Conservation (phyloP, 2,329 filamentous ascomycete genomes). For the Neocatenulostroma microsporum region DNA sequence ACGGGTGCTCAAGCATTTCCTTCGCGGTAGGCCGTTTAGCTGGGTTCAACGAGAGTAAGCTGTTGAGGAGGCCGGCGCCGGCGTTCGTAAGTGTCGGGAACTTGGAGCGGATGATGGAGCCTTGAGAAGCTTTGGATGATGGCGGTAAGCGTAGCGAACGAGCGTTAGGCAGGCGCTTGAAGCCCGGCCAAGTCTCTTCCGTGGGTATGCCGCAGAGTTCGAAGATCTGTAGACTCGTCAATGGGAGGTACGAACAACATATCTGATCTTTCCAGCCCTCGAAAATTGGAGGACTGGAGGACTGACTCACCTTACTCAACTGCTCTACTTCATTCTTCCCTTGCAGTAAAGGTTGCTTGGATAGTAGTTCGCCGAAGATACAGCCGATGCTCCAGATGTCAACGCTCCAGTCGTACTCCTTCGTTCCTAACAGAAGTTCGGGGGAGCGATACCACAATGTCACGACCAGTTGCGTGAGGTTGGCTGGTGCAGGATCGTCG, state of each 20-base stretch:
- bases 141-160: conserved; percentile 60
- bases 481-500: conserved; percentile 62
- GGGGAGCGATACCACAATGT: conserved; percentile 95
- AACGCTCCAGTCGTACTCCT: conserved; percentile 65
- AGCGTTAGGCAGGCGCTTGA: conserved; percentile 80
- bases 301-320: conserved; percentile 52
- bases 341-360: conserved; percentile 72
- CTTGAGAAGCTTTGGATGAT: conserved; percentile 34
- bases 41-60: conserved; percentile 69
- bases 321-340: conserved; percentile 92
- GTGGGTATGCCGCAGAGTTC: conserved; percentile 80
- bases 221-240: conserved; percentile 55
- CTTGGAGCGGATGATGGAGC: conserved; percentile 57
- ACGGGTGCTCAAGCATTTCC: conserved; percentile 69
- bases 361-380: conserved; percentile 86
- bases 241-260: conserved; percentile 9
- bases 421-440: conserved; percentile 76
- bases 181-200: conserved; percentile 74
- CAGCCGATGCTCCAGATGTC: conserved; percentile 97
- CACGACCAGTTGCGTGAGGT: conserved; percentile 85
- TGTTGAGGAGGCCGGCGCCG: conserved; percentile 61
- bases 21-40: conserved; percentile 59
- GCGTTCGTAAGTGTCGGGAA: conserved; percentile 76
- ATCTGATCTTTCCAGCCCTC: conserved; percentile 23
- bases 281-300: conserved; percentile 19